Conservation (phyloP, 371 early-diverging fungal species). For the Lichtheimia corymbifera region DNA sequence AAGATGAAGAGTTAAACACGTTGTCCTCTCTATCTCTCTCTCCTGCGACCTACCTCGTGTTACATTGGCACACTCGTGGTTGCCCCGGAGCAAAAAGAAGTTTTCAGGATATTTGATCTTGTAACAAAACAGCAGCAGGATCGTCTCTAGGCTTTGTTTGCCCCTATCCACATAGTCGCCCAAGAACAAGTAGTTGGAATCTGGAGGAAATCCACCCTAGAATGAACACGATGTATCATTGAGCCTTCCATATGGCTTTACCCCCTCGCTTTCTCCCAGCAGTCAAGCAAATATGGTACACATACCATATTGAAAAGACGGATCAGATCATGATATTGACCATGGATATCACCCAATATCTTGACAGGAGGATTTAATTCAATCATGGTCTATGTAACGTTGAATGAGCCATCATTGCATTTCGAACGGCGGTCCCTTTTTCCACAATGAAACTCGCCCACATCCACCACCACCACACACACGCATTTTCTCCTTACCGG, state of each 20-base stretch:
- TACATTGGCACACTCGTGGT: constrained; percentile 96
- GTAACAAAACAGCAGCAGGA: constrained; percentile 88
- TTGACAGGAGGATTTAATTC: constrained; percentile 94
- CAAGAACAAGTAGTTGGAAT: constrained; percentile 89
- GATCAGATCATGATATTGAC: constrained; percentile 89
- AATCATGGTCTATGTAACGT: constrained; percentile 61
- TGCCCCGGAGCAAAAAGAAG: constrained; percentile 94
- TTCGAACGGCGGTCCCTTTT: background rate
- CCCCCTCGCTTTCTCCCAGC: background rate
- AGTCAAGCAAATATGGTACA: background rate
- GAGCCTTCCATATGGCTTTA: background rate
- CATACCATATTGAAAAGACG: constrained; percentile 76
- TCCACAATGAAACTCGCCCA: background rate
- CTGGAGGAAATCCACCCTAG: constrained; percentile 82
- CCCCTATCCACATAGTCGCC: constrained; percentile 99
- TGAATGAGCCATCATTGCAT: too few species aligned
- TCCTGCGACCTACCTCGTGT: constrained; percentile 65
- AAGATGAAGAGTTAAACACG: background rate
- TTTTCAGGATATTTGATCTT: constrained; percentile 96
- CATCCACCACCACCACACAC: background rate
- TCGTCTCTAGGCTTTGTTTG: constrained; percentile 95
- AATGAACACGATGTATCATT: background rate
- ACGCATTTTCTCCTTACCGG: constrained; percentile 41
- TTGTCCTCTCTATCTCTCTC: background rate
- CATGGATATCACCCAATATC: constrained; percentile 93